phyloP scores from a whole-genome alignment of 1,139 yeast species.

The Pneumocystis carinii region DNA sequence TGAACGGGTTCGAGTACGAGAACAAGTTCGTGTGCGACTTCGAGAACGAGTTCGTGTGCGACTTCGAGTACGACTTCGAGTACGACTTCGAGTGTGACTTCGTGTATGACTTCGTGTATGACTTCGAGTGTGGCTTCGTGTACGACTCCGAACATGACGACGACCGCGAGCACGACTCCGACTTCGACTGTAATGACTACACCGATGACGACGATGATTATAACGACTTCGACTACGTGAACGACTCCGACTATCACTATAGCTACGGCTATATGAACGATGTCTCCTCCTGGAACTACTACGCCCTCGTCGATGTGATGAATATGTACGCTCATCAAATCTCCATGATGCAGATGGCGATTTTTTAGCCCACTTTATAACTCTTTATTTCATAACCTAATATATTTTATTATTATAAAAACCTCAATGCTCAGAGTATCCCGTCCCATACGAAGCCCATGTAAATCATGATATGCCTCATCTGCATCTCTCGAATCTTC shows the following conservation, averaged over 20 bases:
- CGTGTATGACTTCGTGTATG: background rate
- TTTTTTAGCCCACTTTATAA: conserved; percentile 15
- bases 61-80: background rate
- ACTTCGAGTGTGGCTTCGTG: background rate
- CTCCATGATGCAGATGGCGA: conserved; percentile 16
- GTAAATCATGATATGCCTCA: conserved; percentile 39
- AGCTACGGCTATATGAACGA: conserved; percentile 14
- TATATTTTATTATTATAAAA: background rate
- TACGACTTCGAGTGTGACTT: background rate
- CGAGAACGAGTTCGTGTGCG: background rate
- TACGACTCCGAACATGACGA: background rate
- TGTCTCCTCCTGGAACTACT: conserved; percentile 8
- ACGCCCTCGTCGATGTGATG: conserved; percentile 10
- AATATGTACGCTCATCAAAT: conserved; percentile 12
- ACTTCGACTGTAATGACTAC: background rate
- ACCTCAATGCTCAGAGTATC: conserved; percentile 19
- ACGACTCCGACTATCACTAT: conserved; percentile 10
- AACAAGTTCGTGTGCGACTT: background rate
- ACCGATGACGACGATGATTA: conserved; percentile 1
- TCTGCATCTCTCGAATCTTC: conserved; percentile 47
- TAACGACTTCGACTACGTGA: conserved; percentile 1
- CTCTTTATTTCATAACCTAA: background rate
- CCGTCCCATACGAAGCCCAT: conserved; percentile 21
- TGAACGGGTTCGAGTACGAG: background rate
- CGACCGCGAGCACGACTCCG: background rate